phyloP scores from a whole-genome alignment of 306 rosid genomes.

The Trichosanthes truncata region DNA sequence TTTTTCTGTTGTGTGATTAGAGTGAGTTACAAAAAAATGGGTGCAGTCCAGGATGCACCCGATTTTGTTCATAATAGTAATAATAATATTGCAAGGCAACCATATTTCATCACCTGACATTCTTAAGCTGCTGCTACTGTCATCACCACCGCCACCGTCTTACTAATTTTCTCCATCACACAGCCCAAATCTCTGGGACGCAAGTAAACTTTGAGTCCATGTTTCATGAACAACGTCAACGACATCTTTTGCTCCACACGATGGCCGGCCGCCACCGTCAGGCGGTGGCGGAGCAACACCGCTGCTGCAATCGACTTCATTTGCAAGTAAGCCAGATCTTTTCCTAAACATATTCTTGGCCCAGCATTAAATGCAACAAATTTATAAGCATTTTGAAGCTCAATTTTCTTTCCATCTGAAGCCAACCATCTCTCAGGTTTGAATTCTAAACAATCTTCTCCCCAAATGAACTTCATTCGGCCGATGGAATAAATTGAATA shows the following conservation, averaged over 20 bases:
- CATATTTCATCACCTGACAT: neutral
- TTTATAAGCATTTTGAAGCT: constrained; percentile 45
- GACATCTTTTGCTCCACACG: constrained; percentile 93
- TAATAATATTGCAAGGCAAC: neutral
- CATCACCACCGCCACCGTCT: neutral
- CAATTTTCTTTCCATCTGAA: constrained; percentile 32
- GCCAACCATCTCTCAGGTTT: constrained; percentile 82
- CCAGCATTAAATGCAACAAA: constrained; percentile 81
- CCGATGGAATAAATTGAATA: constrained; percentile 71
- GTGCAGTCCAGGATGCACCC: too few relatives aligned
- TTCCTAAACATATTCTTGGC: constrained; percentile 77
- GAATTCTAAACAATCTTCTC: constrained; percentile 77
- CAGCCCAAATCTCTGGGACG: constrained; percentile 48
- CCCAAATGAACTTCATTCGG: constrained; percentile 83
- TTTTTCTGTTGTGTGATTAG: too few relatives aligned
- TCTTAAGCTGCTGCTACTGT: neutral
- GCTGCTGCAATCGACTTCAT: constrained; percentile 89
- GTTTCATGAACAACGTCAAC: constrained; percentile 82
- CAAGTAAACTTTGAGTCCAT: constrained; percentile 62
- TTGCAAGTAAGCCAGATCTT: constrained; percentile 81
- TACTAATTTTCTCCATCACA: constrained; percentile 28
- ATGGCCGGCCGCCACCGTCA: constrained; percentile 46
- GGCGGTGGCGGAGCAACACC: constrained; percentile 55
- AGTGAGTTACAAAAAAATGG: too few relatives aligned
- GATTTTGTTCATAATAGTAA: neutral